These are phyloP conservation scores for Sapria himalayana DNA, from an alignment of 345 rosid species.

Conservation along the genomic window DNA sequence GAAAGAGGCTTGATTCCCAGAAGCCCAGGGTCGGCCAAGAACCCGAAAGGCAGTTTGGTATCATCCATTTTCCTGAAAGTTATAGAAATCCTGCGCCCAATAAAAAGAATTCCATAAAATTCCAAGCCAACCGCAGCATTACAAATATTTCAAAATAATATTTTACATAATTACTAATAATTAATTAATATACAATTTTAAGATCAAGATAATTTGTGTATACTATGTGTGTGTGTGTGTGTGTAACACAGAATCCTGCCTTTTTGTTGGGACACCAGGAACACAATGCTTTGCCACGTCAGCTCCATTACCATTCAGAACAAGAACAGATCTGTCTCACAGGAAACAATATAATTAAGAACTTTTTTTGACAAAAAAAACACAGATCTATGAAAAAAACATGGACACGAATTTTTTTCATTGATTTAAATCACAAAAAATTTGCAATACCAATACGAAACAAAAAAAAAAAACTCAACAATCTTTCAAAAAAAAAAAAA, in stretches of 20 bases:
- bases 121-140: too few species aligned
- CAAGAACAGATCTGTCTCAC: conserved; percentile 45
- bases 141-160: too few species aligned
- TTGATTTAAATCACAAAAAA: too few species aligned
- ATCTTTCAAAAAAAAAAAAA: too few species aligned
- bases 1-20: conserved; percentile 10
- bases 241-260: conserved; percentile 10
- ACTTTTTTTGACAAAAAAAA: too few species aligned
- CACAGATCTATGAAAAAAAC: too few species aligned
- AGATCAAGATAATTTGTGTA: too few species aligned
- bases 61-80: conserved; percentile 27
- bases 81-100: conserved; percentile 21
- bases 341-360: too few species aligned
- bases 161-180: not conserved
- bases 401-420: too few species aligned
- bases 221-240: not conserved
- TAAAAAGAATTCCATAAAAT: too few species aligned
- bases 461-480: too few species aligned
- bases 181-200: not conserved
- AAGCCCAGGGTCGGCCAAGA: conserved; percentile 16
- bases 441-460: too few species aligned
- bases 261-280: conserved; percentile 36
- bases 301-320: conserved; percentile 46
- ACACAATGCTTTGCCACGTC: conserved; percentile 51
- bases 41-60: conserved; percentile 13